phyloP scores from a whole-genome alignment of 495 filamentous ascomycete species.

The Neohortaea acidophila region DNA sequence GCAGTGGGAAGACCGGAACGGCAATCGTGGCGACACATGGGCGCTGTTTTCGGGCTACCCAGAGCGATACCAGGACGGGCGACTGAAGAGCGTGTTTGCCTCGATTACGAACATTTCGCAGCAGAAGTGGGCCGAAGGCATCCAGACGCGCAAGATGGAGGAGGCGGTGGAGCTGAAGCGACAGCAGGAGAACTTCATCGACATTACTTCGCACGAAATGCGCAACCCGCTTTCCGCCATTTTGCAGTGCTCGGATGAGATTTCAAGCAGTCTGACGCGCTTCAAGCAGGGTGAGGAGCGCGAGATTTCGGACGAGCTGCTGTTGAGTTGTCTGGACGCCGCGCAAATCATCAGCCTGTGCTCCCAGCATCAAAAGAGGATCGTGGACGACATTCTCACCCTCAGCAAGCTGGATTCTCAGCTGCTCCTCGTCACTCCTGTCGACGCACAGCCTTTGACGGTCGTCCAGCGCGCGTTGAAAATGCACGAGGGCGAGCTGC shows the following conservation, averaged over 20 bases:
- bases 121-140: conserved; percentile 40
- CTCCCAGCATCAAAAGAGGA: conserved; percentile 62
- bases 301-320: conserved; percentile 26
- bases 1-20: conserved; percentile 41
- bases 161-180: conserved; percentile 32
- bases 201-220: conserved; percentile 80
- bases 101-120: conserved; percentile 33
- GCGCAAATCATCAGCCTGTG: conserved; percentile 64
- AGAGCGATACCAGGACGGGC: conserved; percentile 39
- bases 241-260: conserved; percentile 68
- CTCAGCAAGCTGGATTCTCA: conserved; percentile 73
- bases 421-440: conserved; percentile 51
- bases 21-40: conserved; percentile 49
- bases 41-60: conserved; percentile 56
- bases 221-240: conserved; percentile 72
- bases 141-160: conserved; percentile 43
- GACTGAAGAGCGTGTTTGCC: conserved; percentile 53
- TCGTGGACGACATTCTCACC: conserved; percentile 65
- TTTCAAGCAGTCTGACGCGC: conserved; percentile 37
- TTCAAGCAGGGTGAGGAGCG: conserved; percentile 20
- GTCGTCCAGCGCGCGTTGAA: conserved; percentile 53
- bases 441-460: conserved; percentile 47
- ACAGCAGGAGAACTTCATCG: conserved; percentile 61
- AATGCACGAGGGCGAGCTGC: conserved; percentile 58
- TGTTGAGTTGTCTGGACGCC: conserved; percentile 49